A percentile compares a stretch with the other conserved stretches of the same genome.
Conservation (phyloP, 192 early-diverging fungal species). For the Anaeromyces robustus region DNA sequence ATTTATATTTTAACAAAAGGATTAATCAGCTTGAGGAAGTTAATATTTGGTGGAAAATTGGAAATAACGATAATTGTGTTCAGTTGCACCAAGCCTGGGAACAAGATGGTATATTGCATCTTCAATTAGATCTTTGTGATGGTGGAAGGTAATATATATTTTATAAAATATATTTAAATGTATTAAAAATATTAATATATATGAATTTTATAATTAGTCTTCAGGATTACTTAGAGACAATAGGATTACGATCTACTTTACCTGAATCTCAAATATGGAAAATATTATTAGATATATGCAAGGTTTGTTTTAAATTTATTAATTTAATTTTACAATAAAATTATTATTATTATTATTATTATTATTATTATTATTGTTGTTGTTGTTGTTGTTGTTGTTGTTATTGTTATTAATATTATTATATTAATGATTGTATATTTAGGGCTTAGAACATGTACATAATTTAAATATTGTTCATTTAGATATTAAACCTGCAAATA, state of each 20-base stretch:
- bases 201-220: neutral
- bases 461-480: neutral
- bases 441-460: neutral
- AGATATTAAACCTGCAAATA: neutral
- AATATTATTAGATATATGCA: neutral
- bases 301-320: neutral
- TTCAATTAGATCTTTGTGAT: neutral
- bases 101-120: neutral
- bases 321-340: too few relatives aligned
- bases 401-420: too few relatives aligned
- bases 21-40: neutral
- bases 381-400: too few relatives aligned
- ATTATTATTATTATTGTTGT: too few relatives aligned
- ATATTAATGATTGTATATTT: neutral
- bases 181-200: too few relatives aligned
- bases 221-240: neutral
- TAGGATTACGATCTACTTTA: neutral
- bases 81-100: neutral
- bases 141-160: neutral
- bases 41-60: neutral
- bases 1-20: neutral
- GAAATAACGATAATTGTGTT: neutral
- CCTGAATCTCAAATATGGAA: neutral
- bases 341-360: too few relatives aligned
- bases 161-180: neutral